A percentile compares a stretch with the other conserved stretches of the same genome.
These are phyloP conservation scores for Solanum corneliomulleri DNA, from an alignment of 257 asterid species.

Conservation along the genomic window DNA sequence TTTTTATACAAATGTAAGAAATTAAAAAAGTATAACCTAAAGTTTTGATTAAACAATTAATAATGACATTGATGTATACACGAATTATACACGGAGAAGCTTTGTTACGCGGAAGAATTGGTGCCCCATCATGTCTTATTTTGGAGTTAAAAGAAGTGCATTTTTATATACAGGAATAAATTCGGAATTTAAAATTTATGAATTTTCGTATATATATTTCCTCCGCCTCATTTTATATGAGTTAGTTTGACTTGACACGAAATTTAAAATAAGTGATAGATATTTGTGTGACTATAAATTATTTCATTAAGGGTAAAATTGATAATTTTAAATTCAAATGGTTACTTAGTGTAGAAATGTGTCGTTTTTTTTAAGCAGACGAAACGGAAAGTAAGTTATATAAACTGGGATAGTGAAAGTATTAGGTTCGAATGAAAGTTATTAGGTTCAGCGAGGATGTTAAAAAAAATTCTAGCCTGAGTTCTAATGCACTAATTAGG, in stretches of 20 bases:
- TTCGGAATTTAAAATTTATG: background rate
- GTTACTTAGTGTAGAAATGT: no score
- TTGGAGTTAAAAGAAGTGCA: background rate
- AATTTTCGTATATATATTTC: background rate
- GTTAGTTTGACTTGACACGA: background rate
- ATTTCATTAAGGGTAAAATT: no score
- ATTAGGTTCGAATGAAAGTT: background rate
- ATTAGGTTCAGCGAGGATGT: background rate
- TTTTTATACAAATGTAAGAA: background rate
- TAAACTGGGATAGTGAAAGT: background rate
- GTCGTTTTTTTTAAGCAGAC: background rate
- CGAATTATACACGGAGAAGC: constrained; percentile 19
- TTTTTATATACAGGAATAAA: background rate
- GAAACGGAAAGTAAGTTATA: no score
- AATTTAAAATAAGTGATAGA: background rate
- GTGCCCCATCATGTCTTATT: constrained; percentile 5
- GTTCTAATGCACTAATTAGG: background rate
- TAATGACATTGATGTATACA: constrained; percentile 9
- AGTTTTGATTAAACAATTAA: background rate
- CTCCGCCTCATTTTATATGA: accelerated
- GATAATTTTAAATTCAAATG: no score
- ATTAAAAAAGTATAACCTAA: background rate
- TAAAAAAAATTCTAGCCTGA: background rate
- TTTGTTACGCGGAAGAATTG: constrained; percentile 3
- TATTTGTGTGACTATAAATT: background rate